Percentiles rank a stretch among this genome's conserved stretches.
Conservation (phyloP, 2,329 filamentous ascomycete species). For the Xylariaceae sp. region DNA sequence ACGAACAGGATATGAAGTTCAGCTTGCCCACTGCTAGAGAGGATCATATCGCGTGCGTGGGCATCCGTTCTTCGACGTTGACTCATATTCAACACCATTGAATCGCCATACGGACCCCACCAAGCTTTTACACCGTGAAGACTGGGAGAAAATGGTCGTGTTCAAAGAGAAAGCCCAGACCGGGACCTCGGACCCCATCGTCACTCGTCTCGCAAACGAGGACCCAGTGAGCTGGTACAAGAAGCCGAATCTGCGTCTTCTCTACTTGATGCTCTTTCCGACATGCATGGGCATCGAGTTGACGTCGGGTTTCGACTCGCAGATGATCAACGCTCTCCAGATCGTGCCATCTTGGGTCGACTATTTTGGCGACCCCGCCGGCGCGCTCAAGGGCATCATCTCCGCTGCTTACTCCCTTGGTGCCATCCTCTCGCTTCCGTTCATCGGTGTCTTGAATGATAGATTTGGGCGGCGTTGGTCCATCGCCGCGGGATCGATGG, state of each 20-base stretch:
- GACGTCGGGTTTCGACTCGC: constrained; percentile 42
- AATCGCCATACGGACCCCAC: too few species aligned
- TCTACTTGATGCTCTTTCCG: constrained; percentile 56
- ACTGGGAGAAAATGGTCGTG: constrained; percentile 9
- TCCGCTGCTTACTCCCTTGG: constrained; percentile 57
- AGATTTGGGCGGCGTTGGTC: constrained; percentile 51
- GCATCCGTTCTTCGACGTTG: too few species aligned
- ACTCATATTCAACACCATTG: too few species aligned
- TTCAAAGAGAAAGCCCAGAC: constrained; percentile 16
- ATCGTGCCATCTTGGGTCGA: constrained; percentile 32
- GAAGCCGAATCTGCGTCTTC: constrained; percentile 52
- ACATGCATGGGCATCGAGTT: constrained; percentile 59
- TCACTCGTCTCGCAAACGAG: constrained; percentile 33
- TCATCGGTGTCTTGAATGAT: constrained; percentile 53
- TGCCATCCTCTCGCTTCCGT: constrained; percentile 52
- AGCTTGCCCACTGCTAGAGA: too few species aligned
- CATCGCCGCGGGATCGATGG: constrained; percentile 49
- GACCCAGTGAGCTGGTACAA: constrained; percentile 48
- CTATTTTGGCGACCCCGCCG: constrained; percentile 41
- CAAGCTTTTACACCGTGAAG: too few species aligned
- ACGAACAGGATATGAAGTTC: too few species aligned
- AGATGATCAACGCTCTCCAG: constrained; percentile 42
- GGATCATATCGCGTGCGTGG: too few species aligned
- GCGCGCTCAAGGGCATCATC: constrained; percentile 48
- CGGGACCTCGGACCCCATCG: constrained; percentile 29